Conservation (phyloP, 1,284 basidiomycete genomes). For the Neotropicomus parvogracilis region DNA sequence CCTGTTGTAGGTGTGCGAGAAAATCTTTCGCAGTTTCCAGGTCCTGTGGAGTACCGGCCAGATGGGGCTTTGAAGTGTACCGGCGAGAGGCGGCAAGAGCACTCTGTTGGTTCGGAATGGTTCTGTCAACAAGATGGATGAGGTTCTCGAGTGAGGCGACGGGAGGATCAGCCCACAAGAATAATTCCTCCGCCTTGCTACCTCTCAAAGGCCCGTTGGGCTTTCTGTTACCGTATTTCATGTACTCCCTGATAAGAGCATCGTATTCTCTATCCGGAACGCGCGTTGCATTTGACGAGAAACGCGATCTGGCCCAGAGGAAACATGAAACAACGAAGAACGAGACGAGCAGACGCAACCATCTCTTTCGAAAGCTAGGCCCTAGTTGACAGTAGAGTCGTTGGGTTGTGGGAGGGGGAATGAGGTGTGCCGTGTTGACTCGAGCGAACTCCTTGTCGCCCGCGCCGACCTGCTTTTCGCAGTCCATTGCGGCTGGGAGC, state of each 20-base stretch:
- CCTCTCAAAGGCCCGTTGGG: constrained; percentile 21
- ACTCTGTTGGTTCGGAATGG: constrained; percentile 45
- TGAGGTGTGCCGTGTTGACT: constrained; percentile 1
- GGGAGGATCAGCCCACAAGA: constrained; percentile 24
- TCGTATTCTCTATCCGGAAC: constrained; percentile 14
- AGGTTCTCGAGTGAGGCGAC: background rate
- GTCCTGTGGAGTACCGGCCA: constrained; percentile 51
- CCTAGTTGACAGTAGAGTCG: constrained; percentile 2
- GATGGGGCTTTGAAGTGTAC: constrained; percentile 49
- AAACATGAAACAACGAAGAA: constrained; percentile 15
- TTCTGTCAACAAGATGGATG: constrained; percentile 30
- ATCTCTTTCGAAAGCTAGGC: constrained; percentile 12
- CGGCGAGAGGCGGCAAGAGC: constrained; percentile 44
- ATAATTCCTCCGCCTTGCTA: constrained; percentile 27
- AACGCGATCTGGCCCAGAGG: constrained; percentile 13
- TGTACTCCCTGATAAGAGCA: constrained; percentile 20
- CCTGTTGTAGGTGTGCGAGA: constrained; percentile 44
- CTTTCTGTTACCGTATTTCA: constrained; percentile 15
- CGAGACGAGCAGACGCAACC: constrained; percentile 12
- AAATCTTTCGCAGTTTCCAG: constrained; percentile 49
- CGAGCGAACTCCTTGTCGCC: constrained; percentile 4
- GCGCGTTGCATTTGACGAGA: background rate
- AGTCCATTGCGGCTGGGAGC: constrained; percentile 16
- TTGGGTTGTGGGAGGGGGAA: constrained; percentile 18
- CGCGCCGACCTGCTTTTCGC: constrained; percentile 10